A percentile compares a stretch with the other conserved stretches of the same genome.
phyloP scores from a whole-genome alignment of 78 protist genomes.

The Dictyostelium intermedium region DNA sequence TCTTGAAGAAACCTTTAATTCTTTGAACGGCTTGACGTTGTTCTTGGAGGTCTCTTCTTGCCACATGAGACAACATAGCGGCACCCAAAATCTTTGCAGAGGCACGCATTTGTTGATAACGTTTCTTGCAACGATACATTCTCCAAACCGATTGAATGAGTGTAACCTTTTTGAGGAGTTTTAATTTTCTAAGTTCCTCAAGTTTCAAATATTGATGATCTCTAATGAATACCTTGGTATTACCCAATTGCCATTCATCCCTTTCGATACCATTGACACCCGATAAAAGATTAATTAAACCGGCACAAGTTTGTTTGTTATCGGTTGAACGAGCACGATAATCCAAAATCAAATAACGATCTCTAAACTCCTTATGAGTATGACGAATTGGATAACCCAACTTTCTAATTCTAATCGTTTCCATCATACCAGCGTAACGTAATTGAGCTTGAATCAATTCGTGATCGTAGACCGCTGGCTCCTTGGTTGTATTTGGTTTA shows the following conservation, averaged over 20 bases:
- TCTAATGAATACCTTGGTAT: constrained; percentile 76
- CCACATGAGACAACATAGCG: background rate
- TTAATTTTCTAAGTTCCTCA: constrained; percentile 33
- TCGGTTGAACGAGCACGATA: constrained; percentile 31
- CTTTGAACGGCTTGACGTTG: constrained; percentile 28
- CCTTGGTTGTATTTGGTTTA: constrained; percentile 90
- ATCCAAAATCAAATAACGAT: constrained; percentile 62
- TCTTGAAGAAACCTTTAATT: constrained; percentile 63
- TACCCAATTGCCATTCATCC: constrained; percentile 66
- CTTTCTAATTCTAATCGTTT: constrained; percentile 91
- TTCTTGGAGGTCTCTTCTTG: constrained; percentile 25
- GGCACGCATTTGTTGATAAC: background rate
- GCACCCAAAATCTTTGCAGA: constrained; percentile 16
- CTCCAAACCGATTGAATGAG: constrained; percentile 51
- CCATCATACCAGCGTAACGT: constrained; percentile 88
- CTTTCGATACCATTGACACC: background rate
- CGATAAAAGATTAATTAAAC: background rate
- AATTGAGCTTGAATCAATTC: constrained; percentile 87
- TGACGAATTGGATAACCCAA: constrained; percentile 91
- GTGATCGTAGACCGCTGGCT: constrained; percentile 35
- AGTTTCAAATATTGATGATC: constrained; percentile 52
- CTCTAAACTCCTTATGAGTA: constrained; percentile 79
- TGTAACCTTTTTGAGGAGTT: constrained; percentile 19
- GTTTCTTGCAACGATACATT: constrained; percentile 44
- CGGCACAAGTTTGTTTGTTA: constrained; percentile 2